A percentile compares a stretch with the other conserved stretches of the same genome.
phyloP scores from a whole-genome alignment of 306 rosid species.

The Dicorynia guianensis region DNA sequence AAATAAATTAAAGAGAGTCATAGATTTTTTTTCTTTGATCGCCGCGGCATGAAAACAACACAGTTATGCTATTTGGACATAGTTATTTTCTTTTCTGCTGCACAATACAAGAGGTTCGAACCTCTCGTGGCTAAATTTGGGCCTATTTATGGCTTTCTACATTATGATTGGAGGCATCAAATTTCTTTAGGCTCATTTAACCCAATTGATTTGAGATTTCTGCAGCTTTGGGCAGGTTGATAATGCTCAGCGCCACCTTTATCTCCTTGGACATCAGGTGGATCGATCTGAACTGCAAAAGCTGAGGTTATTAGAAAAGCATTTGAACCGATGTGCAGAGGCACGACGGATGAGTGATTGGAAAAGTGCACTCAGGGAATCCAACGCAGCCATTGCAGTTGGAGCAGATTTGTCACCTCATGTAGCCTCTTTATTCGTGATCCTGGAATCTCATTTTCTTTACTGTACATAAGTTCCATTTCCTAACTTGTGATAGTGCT shows the following conservation, averaged over 20 bases:
- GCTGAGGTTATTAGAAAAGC: conserved; percentile 74
- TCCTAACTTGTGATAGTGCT: conserved; percentile 35
- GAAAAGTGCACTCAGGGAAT: conserved; percentile 72
- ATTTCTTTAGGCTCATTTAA: conserved; percentile 17
- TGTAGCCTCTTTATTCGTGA: conserved; percentile 48
- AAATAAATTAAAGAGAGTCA: neutral
- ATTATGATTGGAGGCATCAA: conserved; percentile 6
- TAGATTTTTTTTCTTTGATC: neutral
- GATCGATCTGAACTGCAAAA: conserved; percentile 78
- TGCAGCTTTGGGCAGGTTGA: conserved; percentile 80
- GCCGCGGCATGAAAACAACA: too few species aligned
- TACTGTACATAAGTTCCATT: neutral
- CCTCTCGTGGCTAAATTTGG: neutral
- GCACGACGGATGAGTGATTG: conserved; percentile 77
- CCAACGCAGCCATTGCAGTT: conserved; percentile 70
- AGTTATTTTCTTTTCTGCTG: too few species aligned
- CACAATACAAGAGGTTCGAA: too few species aligned
- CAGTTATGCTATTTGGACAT: too few species aligned
- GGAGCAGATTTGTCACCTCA: conserved; percentile 88
- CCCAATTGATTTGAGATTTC: conserved; percentile 30
- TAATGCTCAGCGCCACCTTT: conserved; percentile 66
- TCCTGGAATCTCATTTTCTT: conserved; percentile 18
- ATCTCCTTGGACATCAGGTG: conserved; percentile 55
- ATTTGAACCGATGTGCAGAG: conserved; percentile 66
- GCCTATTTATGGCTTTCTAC: neutral